phyloP scores from a whole-genome alignment of 768 basidiomycete species.

The Cystoderma amianthinum region DNA sequence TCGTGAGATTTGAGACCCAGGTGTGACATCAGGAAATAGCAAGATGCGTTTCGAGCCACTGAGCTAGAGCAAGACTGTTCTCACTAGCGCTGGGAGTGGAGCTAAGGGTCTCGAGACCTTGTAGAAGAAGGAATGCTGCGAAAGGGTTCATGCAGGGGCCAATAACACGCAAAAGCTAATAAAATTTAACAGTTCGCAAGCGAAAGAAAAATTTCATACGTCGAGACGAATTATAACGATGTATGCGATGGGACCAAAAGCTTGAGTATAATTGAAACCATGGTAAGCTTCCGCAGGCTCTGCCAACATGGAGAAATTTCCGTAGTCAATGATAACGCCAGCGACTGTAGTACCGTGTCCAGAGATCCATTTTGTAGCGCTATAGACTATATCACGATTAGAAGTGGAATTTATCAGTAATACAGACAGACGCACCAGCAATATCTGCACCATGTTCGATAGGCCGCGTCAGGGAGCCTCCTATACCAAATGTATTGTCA shows the following conservation, averaged over 20 bases:
- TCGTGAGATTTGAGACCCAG: constrained; percentile 60
- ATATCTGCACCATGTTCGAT: constrained; percentile 76
- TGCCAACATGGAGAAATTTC: constrained; percentile 70
- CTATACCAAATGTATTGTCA: constrained; percentile 76
- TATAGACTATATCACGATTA: constrained; percentile 41
- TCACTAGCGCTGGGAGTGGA: constrained; percentile 67
- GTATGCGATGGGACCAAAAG: constrained; percentile 60
- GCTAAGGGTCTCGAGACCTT: constrained; percentile 73
- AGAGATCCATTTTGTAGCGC: constrained; percentile 82
- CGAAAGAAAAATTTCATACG: constrained; percentile 9
- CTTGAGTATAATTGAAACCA: constrained; percentile 58
- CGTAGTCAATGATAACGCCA: constrained; percentile 66
- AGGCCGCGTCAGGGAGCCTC: constrained; percentile 66
- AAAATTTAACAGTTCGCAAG: constrained; percentile 3
- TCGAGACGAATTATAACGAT: constrained; percentile 58
- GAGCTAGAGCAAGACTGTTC: constrained; percentile 65
- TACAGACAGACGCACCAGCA: constrained; percentile 36
- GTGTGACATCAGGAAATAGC: constrained; percentile 72
- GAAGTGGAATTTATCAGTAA: too few species aligned
- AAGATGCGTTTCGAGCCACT: constrained; percentile 59
- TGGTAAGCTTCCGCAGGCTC: constrained; percentile 73
- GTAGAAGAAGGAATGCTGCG: constrained; percentile 67
- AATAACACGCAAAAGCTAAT: constrained; percentile 54
- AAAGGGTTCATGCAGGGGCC: constrained; percentile 67
- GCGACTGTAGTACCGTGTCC: constrained; percentile 77